phyloP scores from a whole-genome alignment of 139 green algal genomes.

The Picochlorum sp. region DNA sequence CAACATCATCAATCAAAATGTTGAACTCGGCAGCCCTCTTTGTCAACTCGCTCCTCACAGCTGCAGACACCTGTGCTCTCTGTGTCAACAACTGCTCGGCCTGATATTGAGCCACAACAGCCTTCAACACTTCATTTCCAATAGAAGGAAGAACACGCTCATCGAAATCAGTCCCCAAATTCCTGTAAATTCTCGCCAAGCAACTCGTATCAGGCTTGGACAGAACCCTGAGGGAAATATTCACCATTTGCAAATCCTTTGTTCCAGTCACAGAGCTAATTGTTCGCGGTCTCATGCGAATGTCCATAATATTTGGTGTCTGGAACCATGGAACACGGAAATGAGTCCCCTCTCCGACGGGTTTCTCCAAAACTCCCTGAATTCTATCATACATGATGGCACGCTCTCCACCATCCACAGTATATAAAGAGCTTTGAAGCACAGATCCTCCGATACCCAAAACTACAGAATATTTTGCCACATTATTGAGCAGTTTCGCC shows the following conservation, averaged over 20 bases:
- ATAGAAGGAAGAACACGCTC: conserved; percentile 98
- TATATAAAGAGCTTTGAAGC: conserved; percentile 78
- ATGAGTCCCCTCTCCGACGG: conserved; percentile 87
- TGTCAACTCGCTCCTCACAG: conserved; percentile 66
- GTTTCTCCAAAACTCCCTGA: conserved; percentile 71
- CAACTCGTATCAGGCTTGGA: conserved; percentile 77
- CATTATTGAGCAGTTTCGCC: conserved; percentile 55
- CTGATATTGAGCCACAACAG: conserved; percentile 97
- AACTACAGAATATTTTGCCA: conserved; percentile 68
- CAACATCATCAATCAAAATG: conserved; percentile 96
- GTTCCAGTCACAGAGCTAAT: conserved; percentile 97
- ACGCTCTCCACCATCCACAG: conserved; percentile 94
- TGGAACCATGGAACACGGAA: conserved; percentile 79
- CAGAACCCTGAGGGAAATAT: conserved; percentile 92
- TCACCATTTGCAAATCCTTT: conserved; percentile 99
- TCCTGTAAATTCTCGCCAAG: conserved; percentile 85
- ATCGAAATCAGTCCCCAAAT: conserved; percentile 92
- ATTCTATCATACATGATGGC: conserved; percentile 98
- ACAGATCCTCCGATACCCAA: conserved; percentile 61
- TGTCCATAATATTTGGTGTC: conserved; percentile 89
- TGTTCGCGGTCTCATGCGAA: conserved; percentile 82
- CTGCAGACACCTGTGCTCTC: conserved; percentile 77
- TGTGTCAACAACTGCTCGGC: conserved; percentile 97
- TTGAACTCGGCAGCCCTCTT: conserved; percentile 88
- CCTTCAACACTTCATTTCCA: conserved; percentile 97